Base-by-base conservation (phyloP, 768 basidiomycete genomes). In the Suillus placidus region DNA sequence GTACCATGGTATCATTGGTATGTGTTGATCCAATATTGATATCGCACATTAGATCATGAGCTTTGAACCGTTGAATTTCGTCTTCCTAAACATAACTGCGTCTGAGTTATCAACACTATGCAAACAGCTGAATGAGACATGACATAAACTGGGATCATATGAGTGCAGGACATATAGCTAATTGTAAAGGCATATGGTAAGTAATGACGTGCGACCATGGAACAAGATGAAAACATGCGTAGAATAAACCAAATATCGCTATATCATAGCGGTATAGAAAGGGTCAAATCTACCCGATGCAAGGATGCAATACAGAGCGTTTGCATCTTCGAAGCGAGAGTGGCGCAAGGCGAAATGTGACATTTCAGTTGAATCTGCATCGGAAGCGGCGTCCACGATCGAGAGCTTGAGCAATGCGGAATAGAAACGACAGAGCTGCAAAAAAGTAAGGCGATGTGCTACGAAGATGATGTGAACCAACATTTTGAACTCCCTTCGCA, bases 271-370 rank as follows among this genome's bases (percentile, higher is more conserved):
- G 8, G 35, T 40, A 32, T 60, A 43, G 38, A 49, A 74, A 42
- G n/a, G 32, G 34, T 67, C 68, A 77, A 71, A 74, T 66, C 81
- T 75, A 61, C 76, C 75, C 52, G 73, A 76, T 54, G 85, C 90
- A 68, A 93, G 80, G 57, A 83, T 72, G 26, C 91, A 85, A 71
- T 93, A 94, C 54, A 93, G 82, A 65, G 82, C 74, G 68, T 89
- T 92, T 20, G 92, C 92, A 69, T 93, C 92, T 72, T 91, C 90
- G 65, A 92, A 88, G 3, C 88, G 83, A 13, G 92, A 83, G 70
- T 91, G 82, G 45, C 86, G 84, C 57, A 94, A 81, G 52, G 87
- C 86, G 70, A 94, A 94, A 72, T 92, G 89, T 6, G 84, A 83
- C 84, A 94, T 92, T 78, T 92, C 92, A 6, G 89, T 84, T 0